Evolutionary conservation across 2,329 filamentous ascomycete species (phyloP), one percentile per base, ranked within the genome.

Genomic region (Penicillium sp.): DNA sequence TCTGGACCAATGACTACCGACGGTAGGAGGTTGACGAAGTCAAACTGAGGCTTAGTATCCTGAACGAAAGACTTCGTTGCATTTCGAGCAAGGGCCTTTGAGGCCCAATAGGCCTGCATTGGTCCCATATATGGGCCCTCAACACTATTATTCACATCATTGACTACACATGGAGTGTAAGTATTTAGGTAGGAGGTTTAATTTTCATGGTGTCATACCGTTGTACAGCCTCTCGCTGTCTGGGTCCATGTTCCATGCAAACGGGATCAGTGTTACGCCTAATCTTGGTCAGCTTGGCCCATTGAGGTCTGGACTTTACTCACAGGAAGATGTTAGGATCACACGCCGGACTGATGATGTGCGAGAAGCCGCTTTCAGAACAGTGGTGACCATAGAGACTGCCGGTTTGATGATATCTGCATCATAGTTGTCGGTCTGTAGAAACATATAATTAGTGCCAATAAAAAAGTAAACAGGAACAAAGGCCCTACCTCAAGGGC

Each of bases 91-190:
- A 64, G 59, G 1, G 65, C 62, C 54, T 71, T 71, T 18, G 62
- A 62, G n/a, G 64, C 65, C 24, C 60, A 61, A 42, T 73, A 71
- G 3, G 69, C 68, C 61, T 70, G 63, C 55, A 71, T 64, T 40
- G 60, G 14, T 47, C 3, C 31, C 14, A 53, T 40, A 60, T 2
- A 60, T 2, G 60, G 47, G 1, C 52, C 42, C 13, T 14, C 21
- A 16, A 50, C 18, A 5, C 34, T 42, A 10, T 13, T 44, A 14
- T 55, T 52, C 2, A 44, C 16, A 16, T 52, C 53, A 3, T 32
- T 14, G 18, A 40, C 49, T 51, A n/a, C 18, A 18, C 2, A 21
- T 38, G 31, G 6, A 36, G 22, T n/a, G 9, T 14, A 13, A 14
- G 11, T 24, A 43, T 24, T 42, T 0, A 21, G 10, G 14, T 13